Evolutionary conservation across 2,329 filamentous ascomycete genomes (phyloP).

Genomic region (Lomentospora prolificans): DNA sequence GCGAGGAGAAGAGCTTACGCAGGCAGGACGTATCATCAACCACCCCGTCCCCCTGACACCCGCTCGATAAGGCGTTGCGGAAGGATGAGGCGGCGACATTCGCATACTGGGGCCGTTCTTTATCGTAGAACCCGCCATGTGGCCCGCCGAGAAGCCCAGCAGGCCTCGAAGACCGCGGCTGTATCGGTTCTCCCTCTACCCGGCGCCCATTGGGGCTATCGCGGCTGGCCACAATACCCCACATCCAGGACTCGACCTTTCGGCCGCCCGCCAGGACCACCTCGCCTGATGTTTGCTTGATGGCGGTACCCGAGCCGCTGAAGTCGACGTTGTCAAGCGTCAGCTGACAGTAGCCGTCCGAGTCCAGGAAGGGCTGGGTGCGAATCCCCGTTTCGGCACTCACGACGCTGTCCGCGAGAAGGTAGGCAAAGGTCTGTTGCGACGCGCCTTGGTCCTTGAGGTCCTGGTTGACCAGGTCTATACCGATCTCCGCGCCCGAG

Average conservation of each 20-base stretch:
- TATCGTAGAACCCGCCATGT: not conserved
- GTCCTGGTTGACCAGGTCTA: conserved; percentile 11
- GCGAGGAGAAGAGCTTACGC: not conserved
- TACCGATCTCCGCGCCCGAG: not conserved
- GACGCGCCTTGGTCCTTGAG: not conserved
- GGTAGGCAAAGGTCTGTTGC: not conserved
- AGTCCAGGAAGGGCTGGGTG: not conserved
- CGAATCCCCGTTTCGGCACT: not conserved
- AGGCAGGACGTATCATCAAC: not conserved
- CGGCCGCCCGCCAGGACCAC: not conserved
- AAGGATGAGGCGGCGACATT: not conserved
- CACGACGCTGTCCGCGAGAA: conserved; percentile 7
- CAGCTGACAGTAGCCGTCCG: not conserved
- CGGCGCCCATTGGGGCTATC: not conserved
- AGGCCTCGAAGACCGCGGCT: not conserved
- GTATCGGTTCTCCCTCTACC: not conserved
- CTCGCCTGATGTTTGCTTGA: not conserved
- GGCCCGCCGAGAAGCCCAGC: not conserved
- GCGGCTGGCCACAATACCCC: not conserved
- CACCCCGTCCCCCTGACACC: not conserved
- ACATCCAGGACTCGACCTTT: not conserved
- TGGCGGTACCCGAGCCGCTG: not conserved
- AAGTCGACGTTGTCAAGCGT: not conserved
- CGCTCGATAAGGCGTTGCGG: not conserved
- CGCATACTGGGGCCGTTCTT: not conserved